phyloP scores from a whole-genome alignment of 1,284 basidiomycete genomes.

The Rhodotorula sp. region DNA sequence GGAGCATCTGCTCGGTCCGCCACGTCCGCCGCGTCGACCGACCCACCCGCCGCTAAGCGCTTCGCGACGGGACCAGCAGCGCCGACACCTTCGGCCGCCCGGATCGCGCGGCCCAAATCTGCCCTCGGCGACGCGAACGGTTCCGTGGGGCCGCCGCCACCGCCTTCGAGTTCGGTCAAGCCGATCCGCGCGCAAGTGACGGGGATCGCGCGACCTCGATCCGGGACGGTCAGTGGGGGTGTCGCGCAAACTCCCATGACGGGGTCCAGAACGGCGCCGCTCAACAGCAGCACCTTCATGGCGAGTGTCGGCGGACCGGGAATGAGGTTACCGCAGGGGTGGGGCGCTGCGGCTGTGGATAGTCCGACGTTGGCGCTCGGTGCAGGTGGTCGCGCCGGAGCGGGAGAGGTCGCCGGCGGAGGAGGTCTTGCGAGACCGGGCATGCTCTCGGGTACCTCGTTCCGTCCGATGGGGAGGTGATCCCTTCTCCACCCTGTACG shows the following conservation, averaged over 20 bases:
- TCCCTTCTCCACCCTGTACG: no score
- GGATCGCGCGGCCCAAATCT: not conserved
- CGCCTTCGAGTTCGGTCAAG: not conserved
- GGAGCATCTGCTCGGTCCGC: conserved; percentile 17
- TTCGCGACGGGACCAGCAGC: conserved; percentile 2
- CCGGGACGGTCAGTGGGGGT: not conserved
- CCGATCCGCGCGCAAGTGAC: conserved; percentile 14
- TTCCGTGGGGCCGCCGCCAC: not conserved
- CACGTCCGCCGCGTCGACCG: not conserved
- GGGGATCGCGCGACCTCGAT: not conserved
- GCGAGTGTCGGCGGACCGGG: conserved; percentile 5
- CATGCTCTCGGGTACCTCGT: not conserved
- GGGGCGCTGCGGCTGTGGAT: conserved; percentile 10
- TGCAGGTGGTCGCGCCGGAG: not conserved
- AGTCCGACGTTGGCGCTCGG: not conserved
- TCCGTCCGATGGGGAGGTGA: not conserved
- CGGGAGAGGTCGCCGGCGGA: not conserved
- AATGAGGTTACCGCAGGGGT: conserved; percentile 33
- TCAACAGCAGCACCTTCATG: not conserved
- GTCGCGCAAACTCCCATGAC: not conserved
- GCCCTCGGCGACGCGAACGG: conserved; percentile 5
- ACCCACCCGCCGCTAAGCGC: conserved; percentile 24
- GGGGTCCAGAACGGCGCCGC: not conserved
- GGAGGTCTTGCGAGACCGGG: no score
- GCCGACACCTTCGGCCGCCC: not conserved